A percentile compares a stretch with the other conserved stretches of the same genome.
phyloP scores from a whole-genome alignment of 140 eudicot genomes.

The Senecio squalidus region DNA sequence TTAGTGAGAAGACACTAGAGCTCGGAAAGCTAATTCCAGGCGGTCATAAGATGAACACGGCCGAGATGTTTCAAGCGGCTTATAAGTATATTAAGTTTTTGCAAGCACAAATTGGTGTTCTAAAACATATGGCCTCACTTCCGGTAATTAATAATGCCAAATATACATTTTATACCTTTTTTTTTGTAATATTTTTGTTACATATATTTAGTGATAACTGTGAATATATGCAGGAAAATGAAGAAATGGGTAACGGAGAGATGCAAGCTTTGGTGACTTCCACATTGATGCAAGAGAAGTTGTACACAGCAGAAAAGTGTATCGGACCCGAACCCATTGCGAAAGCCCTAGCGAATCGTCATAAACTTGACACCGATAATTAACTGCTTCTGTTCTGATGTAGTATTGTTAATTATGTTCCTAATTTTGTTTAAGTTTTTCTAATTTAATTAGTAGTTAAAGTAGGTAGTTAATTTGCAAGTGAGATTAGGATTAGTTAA shows the following conservation, averaged over 20 bases:
- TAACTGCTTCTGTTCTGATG: not conserved
- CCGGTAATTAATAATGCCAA: conserved; percentile 32
- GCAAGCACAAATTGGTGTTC: conserved; percentile 67
- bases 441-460: conserved; percentile 5
- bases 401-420: not conserved
- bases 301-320: conserved; percentile 59
- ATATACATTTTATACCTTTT: not conserved
- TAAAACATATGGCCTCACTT: conserved; percentile 35
- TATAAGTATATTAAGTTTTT: conserved; percentile 60
- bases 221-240: conserved; percentile 18
- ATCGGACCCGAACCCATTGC: conserved; percentile 44
- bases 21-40: conserved; percentile 82
- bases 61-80: conserved; percentile 80
- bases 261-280: conserved; percentile 44
- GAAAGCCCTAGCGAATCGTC: conserved; percentile 6
- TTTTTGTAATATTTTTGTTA: not conserved
- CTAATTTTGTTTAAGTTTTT: conserved; percentile 8
- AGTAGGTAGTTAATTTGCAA: not conserved
- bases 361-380: conserved; percentile 1
- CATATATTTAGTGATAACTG: not conserved
- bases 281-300: conserved; percentile 60
- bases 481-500: not conserved
- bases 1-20: conserved; percentile 75
- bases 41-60: conserved; percentile 75
- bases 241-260: conserved; percentile 24